Base-by-base conservation (phyloP, 2,329 filamentous ascomycete genomes). In the Xylaria digitata region DNA sequence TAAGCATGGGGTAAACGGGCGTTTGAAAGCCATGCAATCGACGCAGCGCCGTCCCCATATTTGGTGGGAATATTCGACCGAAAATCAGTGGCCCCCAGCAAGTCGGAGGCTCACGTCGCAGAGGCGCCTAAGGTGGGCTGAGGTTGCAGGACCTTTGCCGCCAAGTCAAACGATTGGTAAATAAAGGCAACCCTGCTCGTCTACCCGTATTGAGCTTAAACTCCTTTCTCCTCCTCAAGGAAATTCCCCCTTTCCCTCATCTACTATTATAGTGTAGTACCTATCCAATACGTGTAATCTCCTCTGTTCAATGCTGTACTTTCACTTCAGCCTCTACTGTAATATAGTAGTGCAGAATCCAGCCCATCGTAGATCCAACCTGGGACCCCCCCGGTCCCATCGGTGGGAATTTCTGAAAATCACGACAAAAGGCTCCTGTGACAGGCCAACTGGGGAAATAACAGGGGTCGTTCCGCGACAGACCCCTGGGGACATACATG, bases 101-200 rank as follows among this genome's bases (percentile, higher is more conserved):
- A 58, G 55, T 58, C 26, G 48, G 56, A 61, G 62, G 56, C 48
- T 65, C 63, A 61, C 48, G 67, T 68, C 63, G 58, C 67, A 63
- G 57, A 66, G 56, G 66, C 63, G 67, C 65, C 55, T 66, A 59
- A 26, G 56, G 63, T 66, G 57, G 55, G 63, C 63, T 66, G 63
- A 61, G 57, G 56, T 63, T 62, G 65, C 52, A 42, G 42, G 48
- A 60, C 49, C 42, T 52, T 66, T 63, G 66, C 62, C 71, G 73
- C 73, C 73, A 75, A 75, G 73, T 75, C 72, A 75, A 75, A 72
- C 69, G 52, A 65, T 65, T 69, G 58, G 65, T 37, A 66, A n/a
- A 46, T 49, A 61, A 42, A 32, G 46, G 34, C 26, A 50, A 26
- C 66, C 63, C 63, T 55, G 49, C 6, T 13, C 34, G 19, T 23